Evolutionary conservation across 148 eudicot species (phyloP).

Genomic region (Vaccinium corymbosum): DNA sequence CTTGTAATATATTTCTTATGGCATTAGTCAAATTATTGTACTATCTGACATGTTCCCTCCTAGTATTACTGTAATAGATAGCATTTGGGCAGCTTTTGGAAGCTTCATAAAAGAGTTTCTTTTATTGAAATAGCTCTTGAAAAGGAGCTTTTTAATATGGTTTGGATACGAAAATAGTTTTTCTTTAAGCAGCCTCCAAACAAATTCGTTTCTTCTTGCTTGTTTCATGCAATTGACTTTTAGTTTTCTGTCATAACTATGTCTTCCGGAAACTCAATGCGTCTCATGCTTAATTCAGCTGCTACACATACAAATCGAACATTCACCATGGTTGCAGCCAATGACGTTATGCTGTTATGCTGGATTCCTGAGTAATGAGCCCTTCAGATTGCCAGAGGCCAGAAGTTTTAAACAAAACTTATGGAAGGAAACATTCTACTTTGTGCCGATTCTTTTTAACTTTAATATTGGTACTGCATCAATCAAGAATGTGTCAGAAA

Average conservation of each 20-base stretch:
- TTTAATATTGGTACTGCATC: slow-evolving; percentile 87
- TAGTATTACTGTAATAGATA: neutral
- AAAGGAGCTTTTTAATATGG: neutral
- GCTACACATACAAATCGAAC: slow-evolving; percentile 63
- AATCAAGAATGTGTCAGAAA: slow-evolving; percentile 78
- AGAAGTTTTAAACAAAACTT: slow-evolving; percentile 71
- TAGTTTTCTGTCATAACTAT: neutral
- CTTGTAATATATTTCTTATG: neutral
- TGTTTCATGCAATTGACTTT: neutral
- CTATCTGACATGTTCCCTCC: neutral
- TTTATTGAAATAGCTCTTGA: neutral
- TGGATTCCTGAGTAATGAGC: slow-evolving; percentile 61
- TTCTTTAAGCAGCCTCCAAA: neutral
- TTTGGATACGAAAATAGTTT: neutral
- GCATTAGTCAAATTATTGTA: neutral
- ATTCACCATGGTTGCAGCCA: slow-evolving; percentile 83
- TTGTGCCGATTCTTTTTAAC: slow-evolving; percentile 91
- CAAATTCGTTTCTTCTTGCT: neutral
- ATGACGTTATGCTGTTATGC: slow-evolving; percentile 75
- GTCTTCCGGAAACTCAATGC: slow-evolving; percentile 17
- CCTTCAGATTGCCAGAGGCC: slow-evolving; percentile 96
- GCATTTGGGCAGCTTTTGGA: neutral
- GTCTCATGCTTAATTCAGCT: slow-evolving; percentile 53
- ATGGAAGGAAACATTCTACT: slow-evolving; percentile 89
- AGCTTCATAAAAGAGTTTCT: neutral